Evolutionary conservation across 2,329 filamentous ascomycete genomes (phyloP).

Genomic region (Seiridium unicorne): DNA sequence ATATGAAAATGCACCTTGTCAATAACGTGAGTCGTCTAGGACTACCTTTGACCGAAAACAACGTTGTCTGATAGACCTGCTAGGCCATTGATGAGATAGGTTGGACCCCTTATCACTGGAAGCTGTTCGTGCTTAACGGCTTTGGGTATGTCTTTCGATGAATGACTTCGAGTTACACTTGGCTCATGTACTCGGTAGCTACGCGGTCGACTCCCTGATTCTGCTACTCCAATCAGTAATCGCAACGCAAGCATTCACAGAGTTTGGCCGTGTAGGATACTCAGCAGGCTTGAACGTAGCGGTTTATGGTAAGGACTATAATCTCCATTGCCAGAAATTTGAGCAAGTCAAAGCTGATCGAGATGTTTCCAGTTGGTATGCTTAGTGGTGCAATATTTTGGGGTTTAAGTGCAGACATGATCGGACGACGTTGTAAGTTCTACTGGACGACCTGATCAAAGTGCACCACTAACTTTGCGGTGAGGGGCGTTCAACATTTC

Average conservation of each 20-base stretch:
- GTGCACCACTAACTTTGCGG: neutral
- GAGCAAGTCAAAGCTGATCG: neutral
- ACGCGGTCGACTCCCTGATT: conserved; percentile 56
- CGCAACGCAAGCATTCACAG: conserved; percentile 53
- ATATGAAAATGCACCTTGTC: conserved; percentile 67
- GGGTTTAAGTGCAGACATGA: conserved; percentile 66
- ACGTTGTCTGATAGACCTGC: neutral
- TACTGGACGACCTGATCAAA: neutral
- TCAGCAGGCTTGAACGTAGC: conserved; percentile 59
- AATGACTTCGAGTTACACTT: neutral
- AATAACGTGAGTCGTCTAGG: conserved; percentile 54
- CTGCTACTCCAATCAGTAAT: conserved; percentile 64
- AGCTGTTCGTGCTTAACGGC: conserved; percentile 59
- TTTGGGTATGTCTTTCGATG: conserved; percentile 44
- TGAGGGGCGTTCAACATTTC: conserved; percentile 63
- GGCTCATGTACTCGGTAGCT: conserved; percentile 29
- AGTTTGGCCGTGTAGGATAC: conserved; percentile 57
- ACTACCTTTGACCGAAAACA: neutral
- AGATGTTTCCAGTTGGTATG: conserved; percentile 37
- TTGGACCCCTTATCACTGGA: conserved; percentile 44
- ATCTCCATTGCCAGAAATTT: neutral
- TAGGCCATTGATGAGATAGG: conserved; percentile 32
- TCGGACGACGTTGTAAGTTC: conserved; percentile 55
- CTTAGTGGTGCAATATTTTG: conserved; percentile 62
- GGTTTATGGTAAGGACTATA: conserved; percentile 41